phyloP scores from a whole-genome alignment of 345 rosid genomes.

The Eutrema heterophyllum region DNA sequence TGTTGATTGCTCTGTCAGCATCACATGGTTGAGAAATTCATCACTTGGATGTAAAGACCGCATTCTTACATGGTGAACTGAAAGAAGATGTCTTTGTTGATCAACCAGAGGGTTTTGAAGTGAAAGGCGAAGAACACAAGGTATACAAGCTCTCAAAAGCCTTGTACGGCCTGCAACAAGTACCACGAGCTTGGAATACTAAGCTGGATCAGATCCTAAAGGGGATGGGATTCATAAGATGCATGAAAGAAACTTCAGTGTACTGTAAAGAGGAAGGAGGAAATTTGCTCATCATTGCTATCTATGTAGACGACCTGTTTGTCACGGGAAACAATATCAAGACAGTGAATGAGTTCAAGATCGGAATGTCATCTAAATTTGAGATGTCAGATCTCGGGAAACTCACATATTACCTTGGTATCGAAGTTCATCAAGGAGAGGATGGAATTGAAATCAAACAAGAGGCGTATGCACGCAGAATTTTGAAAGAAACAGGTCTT shows the following conservation, averaged over 20 bases:
- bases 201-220: neutral
- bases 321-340: neutral
- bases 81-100: no score
- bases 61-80: no score
- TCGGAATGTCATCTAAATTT: neutral
- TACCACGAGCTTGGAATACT: neutral
- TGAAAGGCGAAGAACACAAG: no score
- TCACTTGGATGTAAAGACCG: no score
- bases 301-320: neutral
- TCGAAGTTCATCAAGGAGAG: neutral
- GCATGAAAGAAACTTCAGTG: neutral
- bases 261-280: neutral
- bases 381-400: neutral
- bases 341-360: neutral
- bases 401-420: neutral
- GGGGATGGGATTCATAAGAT: neutral
- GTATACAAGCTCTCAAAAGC: no score
- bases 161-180: no score
- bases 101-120: no score
- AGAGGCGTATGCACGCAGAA: neutral
- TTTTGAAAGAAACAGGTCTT: neutral
- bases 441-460: neutral
- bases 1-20: no score
- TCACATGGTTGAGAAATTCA: no score
- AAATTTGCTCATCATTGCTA: accelerated